Base-by-base conservation (phyloP, 495 filamentous ascomycete species). In the Filosporella fistucella region DNA sequence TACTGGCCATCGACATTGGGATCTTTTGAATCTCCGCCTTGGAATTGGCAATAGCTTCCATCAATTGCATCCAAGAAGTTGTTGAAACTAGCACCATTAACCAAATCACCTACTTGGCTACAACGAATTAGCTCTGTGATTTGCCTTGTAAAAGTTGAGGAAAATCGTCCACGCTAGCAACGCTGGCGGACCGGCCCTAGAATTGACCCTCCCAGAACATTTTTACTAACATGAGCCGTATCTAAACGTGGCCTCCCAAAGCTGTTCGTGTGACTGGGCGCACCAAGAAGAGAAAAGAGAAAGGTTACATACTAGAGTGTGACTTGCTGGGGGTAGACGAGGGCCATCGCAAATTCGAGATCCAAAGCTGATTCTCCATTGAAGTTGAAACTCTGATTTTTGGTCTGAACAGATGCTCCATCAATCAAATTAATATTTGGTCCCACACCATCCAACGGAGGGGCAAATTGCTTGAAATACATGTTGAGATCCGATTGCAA, bases 1-100 rank as follows among this genome's bases (percentile, higher is more conserved):
- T 85, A 85, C 7, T 63, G 54, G 0, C 75, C 72, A 50, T 81
- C 80, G 32, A 69, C 62, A 42, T 36, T 55, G 3, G 65, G 62
- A 37, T 67, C 59, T 23, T 49, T 57, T 13, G 41, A 47, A 47
- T 79, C 63, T 9, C 74, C 75, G 0, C 68, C 77, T 14, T 72
- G 63, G 29, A 68, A 72, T 36, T 67, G 55, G 69, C 75, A 86
- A 63, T 84, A 84, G 20, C 68, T 74, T n/a, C 74, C 81, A 55
- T 85, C 81, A 21, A 86, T 70, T 10, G 79, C 78, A 54, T 83
- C 75, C 49, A 80, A 68, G 58, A 82, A 76, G 28, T 66, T 73
- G 55, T 71, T 74, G 53, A 69, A 58, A 22, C 46, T 47, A 9
- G 7, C 43, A 1, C 45, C 51, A 63, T 42, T 14, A 4, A 52